Base-by-base conservation (phyloP, 208 protist species). In the Acanthamoeba lenticulata region DNA sequence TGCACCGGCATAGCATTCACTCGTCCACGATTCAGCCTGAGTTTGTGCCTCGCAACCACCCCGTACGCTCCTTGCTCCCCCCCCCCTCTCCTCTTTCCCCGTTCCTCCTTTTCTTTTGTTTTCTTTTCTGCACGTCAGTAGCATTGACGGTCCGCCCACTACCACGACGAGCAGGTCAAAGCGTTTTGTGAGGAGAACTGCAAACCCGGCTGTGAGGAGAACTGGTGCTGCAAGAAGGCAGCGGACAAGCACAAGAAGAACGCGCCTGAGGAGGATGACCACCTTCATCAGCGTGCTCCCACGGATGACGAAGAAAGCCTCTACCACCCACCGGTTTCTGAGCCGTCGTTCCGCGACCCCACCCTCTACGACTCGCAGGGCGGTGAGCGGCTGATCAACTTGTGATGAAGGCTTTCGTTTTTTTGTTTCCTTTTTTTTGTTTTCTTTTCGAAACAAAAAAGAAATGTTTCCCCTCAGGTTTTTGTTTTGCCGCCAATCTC, bases 21-120 rank as follows among this genome's bases (percentile, higher is more conserved):
- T 95, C 94, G 0, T 95, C 96, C 15, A 96, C 97, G 4, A 96
- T 98, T 40, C 97, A 98, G 94, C 97, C 97, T 40, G 97, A 97
- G 67, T 97, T 97, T 27, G 49, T 97, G 24, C 65, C 47, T 21
- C 88, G 40, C 29, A 83, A 93, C 72, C 24, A 86, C 34, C 83
- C 45, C 34, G 49, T 55, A 57, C 38, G 40, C 2, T n/a, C 47
- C 47, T 90, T 15, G 21, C 57, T 19, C 47, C 27, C 5, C 57
- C 32, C 24, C 29, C 49, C 52, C 49, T 27, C 5, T 36, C 19
- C 77, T 86, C 9, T 6, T 21, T 29, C 47, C 5, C 24, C 4
- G 19, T 49, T 81, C n/a, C n/a, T n/a, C n/a, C n/a, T n/a, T n/a
- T n/a, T n/a, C n/a, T n/a, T n/a, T n/a, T n/a, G n/a, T n/a, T n/a